Base-by-base conservation (phyloP, 2,329 filamentous ascomycete genomes). In the Fusarium chuoi region DNA sequence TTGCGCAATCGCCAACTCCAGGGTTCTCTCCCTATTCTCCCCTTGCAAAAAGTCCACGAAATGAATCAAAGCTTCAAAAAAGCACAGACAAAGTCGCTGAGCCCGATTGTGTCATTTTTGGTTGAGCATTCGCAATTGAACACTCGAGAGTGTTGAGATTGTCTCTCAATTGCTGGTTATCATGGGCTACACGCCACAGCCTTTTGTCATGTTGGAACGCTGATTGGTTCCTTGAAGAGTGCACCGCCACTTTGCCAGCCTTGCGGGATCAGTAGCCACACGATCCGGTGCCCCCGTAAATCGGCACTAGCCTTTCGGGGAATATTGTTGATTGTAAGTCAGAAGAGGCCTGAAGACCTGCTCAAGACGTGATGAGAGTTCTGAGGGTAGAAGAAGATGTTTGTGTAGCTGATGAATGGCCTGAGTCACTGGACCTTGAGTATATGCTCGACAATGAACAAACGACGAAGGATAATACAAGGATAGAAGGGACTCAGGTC, bases 41-140 rank as follows among this genome's bases (percentile, higher is more conserved):
- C 54, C 46, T 41, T 3, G 36, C 17, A 42, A 66, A 68, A 55
- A 39, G 22, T 13, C 24, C 48, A 67, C 38, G 45, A 24, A 51
- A 63, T 45, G 22, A 63, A 49, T 9, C 26, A 36, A 45, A 59
- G 39, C 46, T 57, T 46, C 62, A 15, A 52, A 54, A 22, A 49
- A 59, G 48, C 42, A 46, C 22, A 55, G 15, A 33, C 17, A 44
- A 42, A 26, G 11, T n/a, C 36, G 15, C 46, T 42, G 20, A 45
- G 38, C 44, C 58, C 38, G 36, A 74, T 77, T 74, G 54, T 73
- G 68, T 49, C 55, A 75, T 56, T 63, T 64, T 64, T 62, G 44
- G 41, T 36, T 52, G 56, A 36, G 55, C 15, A 9, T 69, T 75
- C 44, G 72, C 49, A 69, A 73, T 75, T 46, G 26, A 28, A 38